These are phyloP conservation scores for Saksenaea oblongispora DNA, from an alignment of 371 early-diverging fungal genomes.

Conservation along the genomic window DNA sequence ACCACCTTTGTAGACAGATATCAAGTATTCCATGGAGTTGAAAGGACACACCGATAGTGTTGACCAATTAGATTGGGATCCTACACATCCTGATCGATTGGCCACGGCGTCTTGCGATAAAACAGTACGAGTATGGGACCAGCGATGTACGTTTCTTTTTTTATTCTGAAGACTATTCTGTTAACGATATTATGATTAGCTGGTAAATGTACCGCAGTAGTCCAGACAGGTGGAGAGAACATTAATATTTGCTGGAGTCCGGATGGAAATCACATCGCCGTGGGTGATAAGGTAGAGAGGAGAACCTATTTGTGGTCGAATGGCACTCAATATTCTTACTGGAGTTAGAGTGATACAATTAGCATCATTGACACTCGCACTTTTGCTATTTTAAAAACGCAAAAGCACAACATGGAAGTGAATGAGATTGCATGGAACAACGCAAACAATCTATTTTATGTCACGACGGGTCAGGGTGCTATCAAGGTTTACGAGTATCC, in stretches of 20 bases:
- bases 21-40: slow-evolving; percentile 64
- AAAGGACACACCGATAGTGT: slow-evolving; percentile 87
- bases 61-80: slow-evolving; percentile 84
- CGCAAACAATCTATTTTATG: slow-evolving; percentile 72
- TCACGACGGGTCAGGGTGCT: slow-evolving; percentile 80
- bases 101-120: slow-evolving; percentile 87
- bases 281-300: slow-evolving; percentile 72
- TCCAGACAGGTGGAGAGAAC: slow-evolving; percentile 80
- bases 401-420: slow-evolving; percentile 59
- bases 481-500: slow-evolving; percentile 71
- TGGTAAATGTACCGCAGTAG: slow-evolving; percentile 60
- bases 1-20: slow-evolving; percentile 50
- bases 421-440: slow-evolving; percentile 86
- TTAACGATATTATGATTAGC: slow-evolving; percentile 34
- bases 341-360: slow-evolving; percentile 66
- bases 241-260: slow-evolving; percentile 89
- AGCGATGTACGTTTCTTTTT: slow-evolving; percentile 57
- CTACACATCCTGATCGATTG: slow-evolving; percentile 71
- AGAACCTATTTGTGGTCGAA: neutral
- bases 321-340: neutral
- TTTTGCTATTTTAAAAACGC: slow-evolving; percentile 53
- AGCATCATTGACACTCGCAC: slow-evolving; percentile 78
- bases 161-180: neutral
- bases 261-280: slow-evolving; percentile 77
- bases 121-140: slow-evolving; percentile 87